Evolutionary conservation across 148 eudicot genomes (phyloP), one percentile per base, ranked within the genome.

Genomic region (Fagopyrum tataricum): DNA sequence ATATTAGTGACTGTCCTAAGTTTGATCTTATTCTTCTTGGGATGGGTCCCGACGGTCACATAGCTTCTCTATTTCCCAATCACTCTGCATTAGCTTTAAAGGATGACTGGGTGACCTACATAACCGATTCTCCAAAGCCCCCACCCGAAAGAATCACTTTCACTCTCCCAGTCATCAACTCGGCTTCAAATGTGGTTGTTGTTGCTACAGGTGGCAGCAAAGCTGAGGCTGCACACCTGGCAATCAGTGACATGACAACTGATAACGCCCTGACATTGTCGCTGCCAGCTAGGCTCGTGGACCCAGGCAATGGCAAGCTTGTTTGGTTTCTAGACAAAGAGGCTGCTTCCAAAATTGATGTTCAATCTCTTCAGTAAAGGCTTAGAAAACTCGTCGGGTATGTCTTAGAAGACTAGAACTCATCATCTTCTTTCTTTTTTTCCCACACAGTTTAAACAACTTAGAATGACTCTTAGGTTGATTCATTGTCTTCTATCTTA

Each of bases 101-200:
- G 48, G 80, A 89, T 8, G 91, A 83, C 55, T 93, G 98, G 98
- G 87, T 93, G 21, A 89, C 95, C 21, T 91, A 85, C 72, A 80
- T 91, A 67, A 89, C 89, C 0, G 95, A 91, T 81, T 93, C 92
- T 13, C 98, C 98, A 21, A 79, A 87, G 76, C 86, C 97, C 58
- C 98, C 98, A 4, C 95, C 92, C 0, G 97, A 93, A 81, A 78
- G 97, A 73, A 93, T 93, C 82, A 93, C 98, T 12, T 89, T 93
- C 79, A 93, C 96, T 6, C 72, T 93, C 75, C 90, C 98, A 0
- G 98, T 93, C 70, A 89, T 93, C 80, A 93, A 90, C 82, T 85
- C 93, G 0, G 89, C 96, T 0, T 85, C 98, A 75, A 89, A 93
- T 24, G 96, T 93, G 78, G 94, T 83, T 0, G 73, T 90, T 80